These are phyloP conservation scores for Fraxinus dipetala DNA, from an alignment of 305 asterid species.

Conservation along the genomic window DNA sequence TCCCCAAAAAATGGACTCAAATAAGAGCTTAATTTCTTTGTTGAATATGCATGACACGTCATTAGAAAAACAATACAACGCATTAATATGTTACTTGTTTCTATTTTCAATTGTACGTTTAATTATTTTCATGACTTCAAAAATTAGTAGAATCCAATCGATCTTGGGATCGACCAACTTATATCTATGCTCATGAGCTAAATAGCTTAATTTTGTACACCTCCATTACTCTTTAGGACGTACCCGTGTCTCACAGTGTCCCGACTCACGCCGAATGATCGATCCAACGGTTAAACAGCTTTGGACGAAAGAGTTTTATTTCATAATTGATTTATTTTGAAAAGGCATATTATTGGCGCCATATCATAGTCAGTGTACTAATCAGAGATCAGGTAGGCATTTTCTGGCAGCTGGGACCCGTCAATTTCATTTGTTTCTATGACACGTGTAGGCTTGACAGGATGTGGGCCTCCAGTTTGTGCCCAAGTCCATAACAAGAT, in stretches of 20 bases:
- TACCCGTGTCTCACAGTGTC: not conserved
- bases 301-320: not conserved
- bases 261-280: not conserved
- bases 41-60: not conserved
- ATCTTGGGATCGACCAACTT: not conserved
- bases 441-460: not conserved
- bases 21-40: not conserved
- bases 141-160: not conserved
- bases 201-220: not conserved
- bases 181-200: not conserved
- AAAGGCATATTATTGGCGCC: not conserved
- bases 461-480: not conserved
- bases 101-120: not conserved
- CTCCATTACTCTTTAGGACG: not conserved
- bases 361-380: not conserved
- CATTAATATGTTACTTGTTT: not conserved
- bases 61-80: not conserved
- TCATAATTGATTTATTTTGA: not conserved
- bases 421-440: not conserved
- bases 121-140: not conserved
- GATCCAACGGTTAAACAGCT: not conserved
- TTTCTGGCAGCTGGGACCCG: not conserved
- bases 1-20: not conserved
- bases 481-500: not conserved
- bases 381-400: not conserved